These are phyloP conservation scores for Prunella vulgaris DNA, from an alignment of 257 asterid species.

Conservation along the genomic window DNA sequence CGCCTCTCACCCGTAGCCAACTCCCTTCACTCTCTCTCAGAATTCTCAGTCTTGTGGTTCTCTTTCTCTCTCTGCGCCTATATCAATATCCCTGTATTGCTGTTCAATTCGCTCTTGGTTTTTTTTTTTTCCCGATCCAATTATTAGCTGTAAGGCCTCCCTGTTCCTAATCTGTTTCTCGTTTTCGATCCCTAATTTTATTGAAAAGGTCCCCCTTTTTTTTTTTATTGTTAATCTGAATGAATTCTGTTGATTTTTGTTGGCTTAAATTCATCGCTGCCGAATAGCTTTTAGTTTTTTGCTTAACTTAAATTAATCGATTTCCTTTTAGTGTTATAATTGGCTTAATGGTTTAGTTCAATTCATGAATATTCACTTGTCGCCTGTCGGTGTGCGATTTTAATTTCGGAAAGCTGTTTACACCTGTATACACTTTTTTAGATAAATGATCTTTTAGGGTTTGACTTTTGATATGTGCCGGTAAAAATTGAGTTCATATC, in stretches of 20 bases:
- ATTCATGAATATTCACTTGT: constrained; percentile 19
- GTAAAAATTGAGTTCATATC: constrained; percentile 12
- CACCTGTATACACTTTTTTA: background rate
- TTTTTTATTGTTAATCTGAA: background rate
- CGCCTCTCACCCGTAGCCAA: constrained; percentile 1
- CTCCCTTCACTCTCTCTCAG: constrained; percentile 13
- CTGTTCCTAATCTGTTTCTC: constrained; percentile 9
- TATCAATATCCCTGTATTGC: constrained; percentile 23
- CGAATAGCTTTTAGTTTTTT: background rate
- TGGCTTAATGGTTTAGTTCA: background rate
- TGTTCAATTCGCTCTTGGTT: background rate
- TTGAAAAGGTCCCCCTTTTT: background rate
- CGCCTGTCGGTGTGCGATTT: constrained; percentile 11
- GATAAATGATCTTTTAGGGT: constrained; percentile 22
- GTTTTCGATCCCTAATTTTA: constrained; percentile 33
- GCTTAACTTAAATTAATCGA: too few species aligned
- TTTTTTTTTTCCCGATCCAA: constrained; percentile 26
- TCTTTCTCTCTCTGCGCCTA: constrained; percentile 27
- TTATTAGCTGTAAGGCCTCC: constrained; percentile 42
- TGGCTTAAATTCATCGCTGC: constrained; percentile 12
- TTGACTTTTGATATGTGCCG: constrained; percentile 28
- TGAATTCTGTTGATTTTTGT: constrained; percentile 9
- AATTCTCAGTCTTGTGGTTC: constrained; percentile 30
- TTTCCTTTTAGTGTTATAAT: background rate
- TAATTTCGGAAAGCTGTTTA: background rate